Conservation (phyloP, 192 early-diverging fungal species). For the Backusella circina region DNA sequence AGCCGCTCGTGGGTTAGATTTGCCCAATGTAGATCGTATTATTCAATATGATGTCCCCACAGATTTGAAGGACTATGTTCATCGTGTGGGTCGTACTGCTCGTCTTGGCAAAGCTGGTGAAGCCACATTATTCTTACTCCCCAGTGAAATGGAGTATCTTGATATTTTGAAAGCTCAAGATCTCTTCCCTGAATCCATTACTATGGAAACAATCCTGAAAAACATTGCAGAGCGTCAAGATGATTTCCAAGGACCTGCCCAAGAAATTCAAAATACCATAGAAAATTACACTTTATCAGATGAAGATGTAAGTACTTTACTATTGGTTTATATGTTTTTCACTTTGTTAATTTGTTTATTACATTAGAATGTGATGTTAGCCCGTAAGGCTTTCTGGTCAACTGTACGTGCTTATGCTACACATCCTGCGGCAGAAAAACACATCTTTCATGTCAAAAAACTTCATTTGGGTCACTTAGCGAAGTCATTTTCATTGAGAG, state of each 20-base stretch:
- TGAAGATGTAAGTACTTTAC: slow-evolving; percentile 47
- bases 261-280: slow-evolving; percentile 52
- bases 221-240: slow-evolving; percentile 46
- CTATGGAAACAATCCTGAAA: slow-evolving; percentile 60
- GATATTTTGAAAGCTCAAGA: slow-evolving; percentile 63
- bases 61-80: slow-evolving; percentile 94
- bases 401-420: slow-evolving; percentile 94
- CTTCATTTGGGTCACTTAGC: slow-evolving; percentile 97
- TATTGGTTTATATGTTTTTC: background rate
- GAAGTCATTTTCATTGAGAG: slow-evolving; percentile 94
- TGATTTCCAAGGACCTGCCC: slow-evolving; percentile 46
- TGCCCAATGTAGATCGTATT: slow-evolving; percentile 88
- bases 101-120: slow-evolving; percentile 87
- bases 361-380: slow-evolving; percentile 46
- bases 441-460: slow-evolving; percentile 93
- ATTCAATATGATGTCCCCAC: slow-evolving; percentile 96
- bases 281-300: slow-evolving; percentile 70
- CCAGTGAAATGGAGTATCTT: slow-evolving; percentile 82
- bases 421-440: slow-evolving; percentile 76
- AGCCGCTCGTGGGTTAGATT: slow-evolving; percentile 94
- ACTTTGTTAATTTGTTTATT: background rate
- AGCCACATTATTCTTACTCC: slow-evolving; percentile 83
- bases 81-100: slow-evolving; percentile 96
- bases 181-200: slow-evolving; percentile 43
- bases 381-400: slow-evolving; percentile 82